Evolutionary conservation across 495 filamentous ascomycete species (phyloP).

Genomic region (Polyplosphaeria fusca): DNA sequence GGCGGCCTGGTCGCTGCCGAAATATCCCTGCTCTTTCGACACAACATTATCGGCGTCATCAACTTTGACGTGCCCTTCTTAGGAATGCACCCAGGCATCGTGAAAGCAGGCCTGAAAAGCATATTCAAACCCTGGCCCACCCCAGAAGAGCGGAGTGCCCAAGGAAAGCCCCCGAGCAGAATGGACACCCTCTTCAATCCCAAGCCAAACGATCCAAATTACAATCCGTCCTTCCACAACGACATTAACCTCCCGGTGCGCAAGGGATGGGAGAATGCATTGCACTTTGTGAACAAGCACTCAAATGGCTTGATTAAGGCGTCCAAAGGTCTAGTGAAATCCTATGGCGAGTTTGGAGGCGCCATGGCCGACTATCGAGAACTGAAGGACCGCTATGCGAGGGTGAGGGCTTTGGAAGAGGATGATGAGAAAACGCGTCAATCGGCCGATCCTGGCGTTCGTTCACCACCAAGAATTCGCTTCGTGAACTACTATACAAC

Average conservation of each 20-base stretch:
- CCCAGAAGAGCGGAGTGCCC: slow-evolving; percentile 26
- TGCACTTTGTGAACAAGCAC: slow-evolving; percentile 81
- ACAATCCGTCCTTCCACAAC: slow-evolving; percentile 70
- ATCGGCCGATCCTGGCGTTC: slow-evolving; percentile 16
- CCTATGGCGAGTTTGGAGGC: slow-evolving; percentile 77
- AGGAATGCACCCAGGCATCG: slow-evolving; percentile 84
- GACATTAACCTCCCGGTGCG: slow-evolving; percentile 64
- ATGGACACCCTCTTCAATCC: slow-evolving; percentile 32
- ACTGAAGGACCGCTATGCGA: slow-evolving; percentile 65
- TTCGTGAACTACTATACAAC: slow-evolving; percentile 92
- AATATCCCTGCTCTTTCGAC: slow-evolving; percentile 67
- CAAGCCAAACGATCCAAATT: slow-evolving; percentile 56
- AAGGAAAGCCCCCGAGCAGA: slow-evolving; percentile 13
- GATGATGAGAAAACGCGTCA: slow-evolving; percentile 47
- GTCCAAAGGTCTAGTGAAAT: slow-evolving; percentile 68
- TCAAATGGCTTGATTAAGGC: slow-evolving; percentile 64
- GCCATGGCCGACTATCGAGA: slow-evolving; percentile 72
- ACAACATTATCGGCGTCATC: slow-evolving; percentile 78
- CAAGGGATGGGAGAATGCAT: slow-evolving; percentile 60
- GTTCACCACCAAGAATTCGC: slow-evolving; percentile 50
- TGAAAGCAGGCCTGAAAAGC: slow-evolving; percentile 73
- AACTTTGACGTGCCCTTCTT: slow-evolving; percentile 84
- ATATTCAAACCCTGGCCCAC: slow-evolving; percentile 60
- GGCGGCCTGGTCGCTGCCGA: slow-evolving; percentile 83
- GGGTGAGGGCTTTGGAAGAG: slow-evolving; percentile 66